Conservation (phyloP, 140 eudicot species). For the Oenanthe javanica region DNA sequence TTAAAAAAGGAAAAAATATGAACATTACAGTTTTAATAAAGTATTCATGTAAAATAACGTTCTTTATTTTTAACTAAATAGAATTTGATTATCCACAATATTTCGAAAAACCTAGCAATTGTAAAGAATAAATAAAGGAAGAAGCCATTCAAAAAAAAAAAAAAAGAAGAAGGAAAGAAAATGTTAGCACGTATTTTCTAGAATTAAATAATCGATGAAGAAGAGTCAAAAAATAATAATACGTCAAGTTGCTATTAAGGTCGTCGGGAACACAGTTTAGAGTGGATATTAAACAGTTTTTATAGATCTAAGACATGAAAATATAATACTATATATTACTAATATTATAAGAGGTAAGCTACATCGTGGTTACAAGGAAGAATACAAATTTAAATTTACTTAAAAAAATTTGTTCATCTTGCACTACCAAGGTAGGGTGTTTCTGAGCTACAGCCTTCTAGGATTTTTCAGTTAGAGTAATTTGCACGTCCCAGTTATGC, state of each 20-base stretch:
- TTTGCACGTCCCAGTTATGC: not conserved
- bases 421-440: not conserved
- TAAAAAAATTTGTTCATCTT: too few relatives aligned
- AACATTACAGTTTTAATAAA: too few relatives aligned
- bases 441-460: not conserved
- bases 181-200: not conserved
- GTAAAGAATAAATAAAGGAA: too few relatives aligned
- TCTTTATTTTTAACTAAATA: too few relatives aligned
- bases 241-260: not conserved
- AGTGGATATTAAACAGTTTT: not conserved
- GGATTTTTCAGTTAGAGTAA: not conserved
- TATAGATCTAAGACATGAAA: not conserved
- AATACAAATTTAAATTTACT: too few relatives aligned
- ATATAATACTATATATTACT: too few relatives aligned
- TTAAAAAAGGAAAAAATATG: too few relatives aligned
- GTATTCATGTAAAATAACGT: too few relatives aligned
- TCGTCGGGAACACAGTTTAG: not conserved
- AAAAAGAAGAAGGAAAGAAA: not conserved
- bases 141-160: too few relatives aligned
- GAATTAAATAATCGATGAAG: not conserved
- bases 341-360: not conserved
- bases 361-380: not conserved
- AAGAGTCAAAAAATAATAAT: not conserved
- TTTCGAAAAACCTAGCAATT: too few relatives aligned
- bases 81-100: too few relatives aligned